Evolutionary conservation across 768 basidiomycete genomes (phyloP), one percentile per base, ranked within the genome.

Genomic region (Mycena latifolia): DNA sequence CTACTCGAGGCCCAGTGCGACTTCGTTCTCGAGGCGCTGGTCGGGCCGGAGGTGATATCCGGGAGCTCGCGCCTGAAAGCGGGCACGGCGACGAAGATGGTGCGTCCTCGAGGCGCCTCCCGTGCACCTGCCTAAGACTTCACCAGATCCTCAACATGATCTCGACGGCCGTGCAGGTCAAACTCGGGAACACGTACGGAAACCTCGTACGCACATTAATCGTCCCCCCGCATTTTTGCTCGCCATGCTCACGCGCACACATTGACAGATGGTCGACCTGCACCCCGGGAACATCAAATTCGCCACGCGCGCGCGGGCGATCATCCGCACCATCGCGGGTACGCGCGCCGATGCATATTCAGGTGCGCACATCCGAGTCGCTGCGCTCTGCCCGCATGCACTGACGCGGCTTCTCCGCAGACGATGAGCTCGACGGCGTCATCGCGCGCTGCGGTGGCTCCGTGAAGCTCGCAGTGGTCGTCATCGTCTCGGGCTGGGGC

Each of bases 11-110:
- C 71, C 5, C 68, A 71, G 25, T 74, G 76, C 43, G 69, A 74
- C 29, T 70, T 71, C 48, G 47, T 77, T 22, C 69, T 80, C 22
- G 76, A 77, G 53, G 75, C 76, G 45, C 61, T 75, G 15, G 75
- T 76, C 1, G 79, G 78, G 14, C 72, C 77, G 4, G 79, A 78
- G 55, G 66, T 76, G 28, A 72, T 79, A 15, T 74, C 78, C 1
- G 77, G 79, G n/a, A 78, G 77, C 52, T 76, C 77, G 47, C 73
- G 79, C 20, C 67, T 80, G 71, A 79, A 80, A 68, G 76, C 77
- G 15, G 79, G 79, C 9, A 79, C 78, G n/a, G 79, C 77, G 25
- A 80, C 79, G 14, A 80, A 80, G 67, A 72, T 79, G 75, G 79
- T 77, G 41, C 18, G 71, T 56, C 4, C 1, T 6, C 9, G 31